Conservation (phyloP, 164 flowering plant species). For the Vitis labrusca region DNA sequence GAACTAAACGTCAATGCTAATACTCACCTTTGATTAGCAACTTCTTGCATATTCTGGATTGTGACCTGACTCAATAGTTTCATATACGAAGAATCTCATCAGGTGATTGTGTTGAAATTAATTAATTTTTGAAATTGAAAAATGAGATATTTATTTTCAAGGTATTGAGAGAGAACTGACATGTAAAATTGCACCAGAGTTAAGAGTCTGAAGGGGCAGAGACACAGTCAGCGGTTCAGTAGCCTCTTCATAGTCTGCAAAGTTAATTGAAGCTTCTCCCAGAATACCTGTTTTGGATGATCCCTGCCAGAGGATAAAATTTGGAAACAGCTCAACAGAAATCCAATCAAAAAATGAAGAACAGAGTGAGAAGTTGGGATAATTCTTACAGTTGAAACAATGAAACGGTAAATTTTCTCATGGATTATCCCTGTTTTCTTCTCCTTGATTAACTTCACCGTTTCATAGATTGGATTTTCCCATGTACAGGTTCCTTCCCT, state of each 20-base stretch:
- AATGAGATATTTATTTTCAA: too few relatives aligned
- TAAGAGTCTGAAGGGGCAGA: slow-evolving; percentile 60
- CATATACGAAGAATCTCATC: background rate
- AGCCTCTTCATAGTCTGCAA: slow-evolving; percentile 72
- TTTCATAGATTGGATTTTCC: slow-evolving; percentile 43
- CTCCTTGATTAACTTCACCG: slow-evolving; percentile 33
- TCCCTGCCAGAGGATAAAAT: slow-evolving; percentile 46
- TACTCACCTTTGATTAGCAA: slow-evolving; percentile 28
- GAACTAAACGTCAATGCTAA: background rate
- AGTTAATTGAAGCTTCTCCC: slow-evolving; percentile 75
- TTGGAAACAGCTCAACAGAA: background rate
- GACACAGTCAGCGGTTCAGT: slow-evolving; percentile 51
- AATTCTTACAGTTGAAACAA: slow-evolving; percentile 35
- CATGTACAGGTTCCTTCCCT: slow-evolving; percentile 41
- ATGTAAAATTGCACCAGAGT: slow-evolving; percentile 66
- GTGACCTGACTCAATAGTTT: slow-evolving; percentile 32
- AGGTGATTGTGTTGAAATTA: background rate
- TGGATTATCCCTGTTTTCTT: slow-evolving; percentile 30
- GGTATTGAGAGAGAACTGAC: slow-evolving; percentile 41
- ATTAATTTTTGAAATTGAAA: too few relatives aligned
- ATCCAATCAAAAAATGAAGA: background rate
- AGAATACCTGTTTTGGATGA: slow-evolving; percentile 67
- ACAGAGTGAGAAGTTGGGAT: background rate
- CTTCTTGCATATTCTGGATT: slow-evolving; percentile 28
- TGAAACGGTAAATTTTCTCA: slow-evolving; percentile 44